Conservation (phyloP, 1,284 basidiomycete species). For the Vanrija sp. region DNA sequence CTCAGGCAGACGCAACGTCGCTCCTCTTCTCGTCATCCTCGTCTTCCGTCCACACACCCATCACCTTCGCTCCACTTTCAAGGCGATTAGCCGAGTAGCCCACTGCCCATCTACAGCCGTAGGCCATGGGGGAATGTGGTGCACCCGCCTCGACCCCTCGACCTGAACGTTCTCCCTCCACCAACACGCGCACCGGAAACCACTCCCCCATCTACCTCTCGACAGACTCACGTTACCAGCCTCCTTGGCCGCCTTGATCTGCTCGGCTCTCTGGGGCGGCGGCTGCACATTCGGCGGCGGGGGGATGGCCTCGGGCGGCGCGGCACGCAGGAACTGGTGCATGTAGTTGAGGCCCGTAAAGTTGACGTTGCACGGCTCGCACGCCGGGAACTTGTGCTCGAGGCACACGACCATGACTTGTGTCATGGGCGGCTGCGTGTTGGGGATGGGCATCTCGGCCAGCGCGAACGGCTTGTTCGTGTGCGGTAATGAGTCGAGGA, state of each 20-base stretch:
- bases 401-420: slow-evolving; percentile 54
- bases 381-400: slow-evolving; percentile 64
- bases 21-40: too few relatives aligned
- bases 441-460: slow-evolving; percentile 22
- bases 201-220: not conserved
- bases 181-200: not conserved
- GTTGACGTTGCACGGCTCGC: slow-evolving; percentile 65
- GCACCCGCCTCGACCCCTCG: too few relatives aligned
- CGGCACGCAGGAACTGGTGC: slow-evolving; percentile 63
- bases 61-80: too few relatives aligned
- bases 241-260: slow-evolving; percentile 74
- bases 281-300: slow-evolving; percentile 68
- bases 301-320: slow-evolving; percentile 67
- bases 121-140: too few relatives aligned
- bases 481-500: slow-evolving; percentile 43
- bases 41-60: too few relatives aligned
- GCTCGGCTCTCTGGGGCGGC: slow-evolving; percentile 63
- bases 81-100: too few relatives aligned
- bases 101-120: too few relatives aligned
- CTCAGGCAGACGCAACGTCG: too few relatives aligned
- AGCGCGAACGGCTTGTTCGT: slow-evolving; percentile 32
- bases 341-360: slow-evolving; percentile 66
- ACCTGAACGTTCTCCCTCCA: not conserved
- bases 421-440: slow-evolving; percentile 28
- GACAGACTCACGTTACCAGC: slow-evolving; percentile 71